Base-by-base conservation (phyloP, 495 filamentous ascomycete genomes). In the Corynascus novoguineensis region DNA sequence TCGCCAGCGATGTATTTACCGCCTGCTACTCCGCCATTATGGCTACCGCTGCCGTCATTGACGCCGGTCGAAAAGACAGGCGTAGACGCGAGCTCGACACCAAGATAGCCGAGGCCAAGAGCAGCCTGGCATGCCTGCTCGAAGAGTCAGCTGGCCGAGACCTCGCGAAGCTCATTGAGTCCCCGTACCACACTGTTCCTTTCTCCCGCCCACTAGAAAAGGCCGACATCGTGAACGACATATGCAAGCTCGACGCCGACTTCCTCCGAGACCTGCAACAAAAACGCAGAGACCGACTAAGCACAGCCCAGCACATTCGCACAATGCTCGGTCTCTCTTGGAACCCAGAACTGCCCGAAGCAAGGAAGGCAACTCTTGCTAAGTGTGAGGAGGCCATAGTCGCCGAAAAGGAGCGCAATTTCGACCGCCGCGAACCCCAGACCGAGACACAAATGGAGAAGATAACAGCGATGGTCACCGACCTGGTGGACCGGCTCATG, bases 11-110 rank as follows among this genome's bases (percentile, higher is more conserved):
- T 69, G 73, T 85, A 15, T 83, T 86, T 54, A 90, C 86, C 4
- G 81, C 84, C 12, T 78, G 83, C 58, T 90, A 89, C 63, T 84
- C 84, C 3, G 83, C 84, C 52, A 83, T 90, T 35, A 82, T 89
- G 55, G 86, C 84, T 3, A 81, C 83, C n/a, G 89, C 87, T 1
- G 80, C 85, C 35, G 69, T 87, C 2, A 74, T 80, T 27, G 88
- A 90, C 71, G 81, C 81, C 1, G 75, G 74, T 49, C 75, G 73
- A 5, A 91, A 91, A 68, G 74, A 81, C 45, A 65, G 75, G 55
- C 78, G 84, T 53, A 79, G 79, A 48, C 71, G 76, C 54, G 79
- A 88, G 62, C 86, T 86, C 75, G 83, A 90, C 56, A 60, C 58
- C 50, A 72, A 75, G 9, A 80, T 87, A 47, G 70, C 76, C 32